Percentiles rank a stretch among this genome's conserved stretches.
Conservation (phyloP, 2,329 filamentous ascomycete genomes). For the Nemania sp. region DNA sequence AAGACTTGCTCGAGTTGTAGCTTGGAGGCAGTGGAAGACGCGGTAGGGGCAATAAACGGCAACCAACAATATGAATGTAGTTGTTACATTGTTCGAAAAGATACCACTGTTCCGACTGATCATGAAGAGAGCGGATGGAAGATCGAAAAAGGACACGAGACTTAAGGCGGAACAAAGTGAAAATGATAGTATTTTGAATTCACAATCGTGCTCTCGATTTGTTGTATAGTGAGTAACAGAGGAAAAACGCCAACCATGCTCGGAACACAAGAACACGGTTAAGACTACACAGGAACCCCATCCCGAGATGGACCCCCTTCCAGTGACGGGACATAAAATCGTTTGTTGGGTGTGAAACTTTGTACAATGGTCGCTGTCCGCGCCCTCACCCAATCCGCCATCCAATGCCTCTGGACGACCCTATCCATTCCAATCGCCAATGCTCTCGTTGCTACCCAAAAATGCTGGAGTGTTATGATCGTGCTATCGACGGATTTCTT, state of each 20-base stretch:
- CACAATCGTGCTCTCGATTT: constrained; percentile 1
- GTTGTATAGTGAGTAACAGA: constrained; percentile 13
- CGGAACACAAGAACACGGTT: constrained; percentile 32
- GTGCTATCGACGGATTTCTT: background rate
- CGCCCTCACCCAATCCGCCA: constrained; percentile 11
- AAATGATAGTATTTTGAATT: constrained; percentile 8
- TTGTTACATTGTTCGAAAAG: too few species aligned
- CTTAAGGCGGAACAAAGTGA: constrained; percentile 9
- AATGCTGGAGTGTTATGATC: background rate
- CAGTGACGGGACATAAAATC: constrained; percentile 30
- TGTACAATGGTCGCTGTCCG: constrained; percentile 28
- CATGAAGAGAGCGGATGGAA: too few species aligned
- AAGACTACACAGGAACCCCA: constrained; percentile 30
- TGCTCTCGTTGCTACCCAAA: background rate
- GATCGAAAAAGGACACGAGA: too few species aligned
- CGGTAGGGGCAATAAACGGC: too few species aligned
- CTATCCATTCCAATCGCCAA: constrained; percentile 4
- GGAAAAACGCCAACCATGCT: constrained; percentile 30
- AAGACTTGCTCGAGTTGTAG: background rate
- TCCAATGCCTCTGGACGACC: constrained; percentile 1
- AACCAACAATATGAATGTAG: too few species aligned
- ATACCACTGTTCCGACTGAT: too few species aligned
- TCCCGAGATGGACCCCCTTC: constrained; percentile 25
- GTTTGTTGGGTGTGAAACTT: constrained; percentile 23
- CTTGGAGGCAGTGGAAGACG: too few species aligned